Percentiles rank a stretch among this genome's conserved stretches.
These are phyloP conservation scores for Gossypium schwendimanii DNA, from an alignment of 441 rosid species.

Conservation along the genomic window DNA sequence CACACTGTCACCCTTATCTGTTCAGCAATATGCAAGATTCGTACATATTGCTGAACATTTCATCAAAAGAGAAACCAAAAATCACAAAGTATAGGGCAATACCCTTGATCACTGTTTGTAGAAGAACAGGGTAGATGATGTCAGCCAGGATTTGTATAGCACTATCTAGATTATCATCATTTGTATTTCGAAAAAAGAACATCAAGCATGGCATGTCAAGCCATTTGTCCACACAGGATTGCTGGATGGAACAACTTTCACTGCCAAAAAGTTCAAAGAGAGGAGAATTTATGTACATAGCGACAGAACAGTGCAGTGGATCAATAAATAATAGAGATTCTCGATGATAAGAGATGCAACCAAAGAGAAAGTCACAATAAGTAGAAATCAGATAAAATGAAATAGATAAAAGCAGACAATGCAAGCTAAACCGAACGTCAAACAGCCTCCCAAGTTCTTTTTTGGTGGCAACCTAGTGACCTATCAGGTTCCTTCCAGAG, in stretches of 20 bases:
- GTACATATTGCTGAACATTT: not conserved
- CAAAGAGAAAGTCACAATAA: not conserved
- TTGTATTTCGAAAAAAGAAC: slow-evolving; percentile 46
- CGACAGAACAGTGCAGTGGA: not conserved
- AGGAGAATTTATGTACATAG: not conserved
- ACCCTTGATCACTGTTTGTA: slow-evolving; percentile 89
- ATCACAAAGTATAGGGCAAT: not conserved
- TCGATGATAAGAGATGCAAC: not conserved
- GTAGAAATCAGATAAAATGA: not conserved
- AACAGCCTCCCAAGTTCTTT: not conserved
- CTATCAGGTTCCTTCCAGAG: not conserved
- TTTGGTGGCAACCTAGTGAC: not conserved
- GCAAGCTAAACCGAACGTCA: not conserved
- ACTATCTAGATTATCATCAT: slow-evolving; percentile 38
- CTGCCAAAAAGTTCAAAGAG: slow-evolving; percentile 39
- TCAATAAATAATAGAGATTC: not conserved
- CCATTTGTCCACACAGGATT: slow-evolving; percentile 31
- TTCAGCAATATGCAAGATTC: not conserved
- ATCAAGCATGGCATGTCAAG: slow-evolving; percentile 57
- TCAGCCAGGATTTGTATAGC: slow-evolving; percentile 46
- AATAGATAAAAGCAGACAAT: not conserved
- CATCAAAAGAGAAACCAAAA: slow-evolving; percentile 2
- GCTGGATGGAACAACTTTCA: slow-evolving; percentile 58
- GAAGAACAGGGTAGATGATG: slow-evolving; percentile 61
- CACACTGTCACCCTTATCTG: not conserved